Evolutionary conservation across 2,329 filamentous ascomycete genomes (phyloP), one percentile per base, ranked within the genome.

Genomic region (Rutstroemia sp.): DNA sequence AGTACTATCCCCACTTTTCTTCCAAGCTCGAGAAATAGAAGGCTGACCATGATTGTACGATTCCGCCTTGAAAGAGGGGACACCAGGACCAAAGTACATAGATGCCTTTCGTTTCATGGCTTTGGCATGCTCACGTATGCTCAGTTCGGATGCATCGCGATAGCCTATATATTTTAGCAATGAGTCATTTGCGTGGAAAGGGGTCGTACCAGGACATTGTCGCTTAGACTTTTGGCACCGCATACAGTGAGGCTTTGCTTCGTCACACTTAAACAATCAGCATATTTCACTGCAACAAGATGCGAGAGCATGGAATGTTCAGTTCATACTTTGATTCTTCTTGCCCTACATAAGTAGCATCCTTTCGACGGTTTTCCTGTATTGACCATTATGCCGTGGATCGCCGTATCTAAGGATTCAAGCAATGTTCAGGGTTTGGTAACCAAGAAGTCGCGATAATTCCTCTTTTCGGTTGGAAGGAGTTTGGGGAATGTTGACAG

Each of bases 161-260:
- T 50, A 55, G 27, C 45, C 45, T 55, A 27, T 17, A 1, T 16
- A 44, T 17, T 8, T 17, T 5, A 42, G 9, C 19, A 12, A 21
- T 25, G n/a, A 25, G 5, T 34, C 10, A 3, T 27, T 19, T 8
- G 49, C 9, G 8, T 16, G n/a, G 41, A 34, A 17, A 37, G 16
- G 3, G 37, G 71, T 84, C 56, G 83, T 39, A 81, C 83, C 83
- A 2, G 82, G 82, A 64, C 83, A 86, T 59, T 77, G 73, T 46
- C 80, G 76, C 54, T 79, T 75, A 39, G 81, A 82, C 63, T 83
- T 85, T 60, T 75, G 71, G 63, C 82, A 86, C 64, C 84, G 81
- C 48, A 78, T 79, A 68, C 83, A 86, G 3, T 77, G 79, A 8
- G 83, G 83, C 60, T 80, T 83, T 45, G 75, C 79, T 69, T 86